Percentiles rank a stretch among this genome's conserved stretches.
These are phyloP conservation scores for Sugiyamaella chiloensis DNA, from an alignment of 805 yeast genomes.

Conservation along the genomic window DNA sequence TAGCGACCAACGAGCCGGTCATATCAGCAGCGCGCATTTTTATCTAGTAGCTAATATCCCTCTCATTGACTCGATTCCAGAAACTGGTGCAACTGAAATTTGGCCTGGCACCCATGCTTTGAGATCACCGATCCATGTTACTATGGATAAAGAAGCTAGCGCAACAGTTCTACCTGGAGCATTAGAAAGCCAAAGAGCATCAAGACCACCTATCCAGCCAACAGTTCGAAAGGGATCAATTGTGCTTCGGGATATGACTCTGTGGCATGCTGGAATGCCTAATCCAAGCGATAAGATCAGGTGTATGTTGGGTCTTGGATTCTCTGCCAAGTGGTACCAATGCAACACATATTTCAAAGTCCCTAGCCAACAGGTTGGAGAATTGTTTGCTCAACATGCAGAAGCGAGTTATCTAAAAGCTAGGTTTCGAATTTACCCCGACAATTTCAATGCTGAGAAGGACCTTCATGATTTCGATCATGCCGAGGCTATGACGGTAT, in stretches of 20 bases:
- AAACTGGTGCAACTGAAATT: constrained; percentile 22
- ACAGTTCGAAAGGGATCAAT: constrained; percentile 19
- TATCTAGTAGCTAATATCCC: constrained; percentile 20
- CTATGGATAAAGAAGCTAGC: constrained; percentile 4
- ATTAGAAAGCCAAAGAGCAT: constrained; percentile 14
- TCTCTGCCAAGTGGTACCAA: constrained; percentile 19
- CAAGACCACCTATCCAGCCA: constrained; percentile 21
- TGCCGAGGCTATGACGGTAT: constrained; percentile 1
- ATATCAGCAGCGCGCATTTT: constrained; percentile 9
- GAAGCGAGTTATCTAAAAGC: background rate
- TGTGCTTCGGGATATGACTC: constrained; percentile 19
- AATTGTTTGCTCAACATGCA: constrained; percentile 4
- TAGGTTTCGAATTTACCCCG: background rate
- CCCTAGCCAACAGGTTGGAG: constrained; percentile 5
- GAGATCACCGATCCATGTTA: constrained; percentile 8
- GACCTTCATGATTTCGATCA: constrained; percentile 9
- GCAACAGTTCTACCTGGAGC: constrained; percentile 12
- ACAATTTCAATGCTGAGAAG: constrained; percentile 8
- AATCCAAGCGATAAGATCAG: constrained; percentile 18
- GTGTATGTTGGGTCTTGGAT: constrained; percentile 21
- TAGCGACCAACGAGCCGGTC: constrained; percentile 12
- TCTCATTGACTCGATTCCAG: constrained; percentile 15
- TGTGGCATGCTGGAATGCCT: constrained; percentile 25
- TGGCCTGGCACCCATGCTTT: constrained; percentile 24
- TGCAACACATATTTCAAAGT: constrained; percentile 13